Percentiles rank a stretch among this genome's conserved stretches.
Evolutionary conservation across 148 eudicot genomes (phyloP).

Genomic region (Rhododendron molle): DNA sequence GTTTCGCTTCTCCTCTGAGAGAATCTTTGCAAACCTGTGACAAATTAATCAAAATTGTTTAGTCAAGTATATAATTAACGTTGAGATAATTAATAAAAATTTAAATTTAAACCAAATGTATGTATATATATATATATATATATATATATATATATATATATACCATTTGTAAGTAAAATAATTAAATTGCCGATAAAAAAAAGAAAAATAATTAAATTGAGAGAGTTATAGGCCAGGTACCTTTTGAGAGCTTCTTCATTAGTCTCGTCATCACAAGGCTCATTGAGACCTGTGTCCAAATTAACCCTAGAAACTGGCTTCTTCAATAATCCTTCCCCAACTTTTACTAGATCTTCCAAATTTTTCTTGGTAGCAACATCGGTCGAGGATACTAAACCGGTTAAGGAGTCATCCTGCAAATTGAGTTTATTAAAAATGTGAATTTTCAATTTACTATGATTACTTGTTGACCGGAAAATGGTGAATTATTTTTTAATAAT

Average conservation of each 20-base stretch:
- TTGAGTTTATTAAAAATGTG: neutral
- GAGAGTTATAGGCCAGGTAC: neutral
- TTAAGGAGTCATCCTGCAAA: slow-evolving; percentile 9
- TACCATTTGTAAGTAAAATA: neutral
- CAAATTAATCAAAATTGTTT: too few species aligned
- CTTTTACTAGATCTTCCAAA: slow-evolving; percentile 13
- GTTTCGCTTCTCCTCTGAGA: neutral
- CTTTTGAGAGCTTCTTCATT: slow-evolving; percentile 11
- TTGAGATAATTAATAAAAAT: neutral
- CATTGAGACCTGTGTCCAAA: neutral
- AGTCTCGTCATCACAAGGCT: slow-evolving; percentile 4
- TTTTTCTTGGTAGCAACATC: slow-evolving; percentile 12
- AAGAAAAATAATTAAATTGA: neutral
- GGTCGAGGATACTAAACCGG: slow-evolving; percentile 1
- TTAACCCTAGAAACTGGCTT: slow-evolving; percentile 11
- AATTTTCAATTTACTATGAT: neutral
- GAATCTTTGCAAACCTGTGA: slow-evolving; percentile 6
- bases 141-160: too few species aligned
- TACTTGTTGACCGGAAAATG: neutral
- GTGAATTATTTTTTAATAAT: neutral
- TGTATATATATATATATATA: too few species aligned
- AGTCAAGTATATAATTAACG: too few species aligned
- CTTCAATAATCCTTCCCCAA: slow-evolving; percentile 11
- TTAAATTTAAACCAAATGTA: too few species aligned
- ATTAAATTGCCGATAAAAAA: too few species aligned